Conservation (phyloP, 2,329 filamentous ascomycete genomes). For the Pseudopithomyces maydicus region DNA sequence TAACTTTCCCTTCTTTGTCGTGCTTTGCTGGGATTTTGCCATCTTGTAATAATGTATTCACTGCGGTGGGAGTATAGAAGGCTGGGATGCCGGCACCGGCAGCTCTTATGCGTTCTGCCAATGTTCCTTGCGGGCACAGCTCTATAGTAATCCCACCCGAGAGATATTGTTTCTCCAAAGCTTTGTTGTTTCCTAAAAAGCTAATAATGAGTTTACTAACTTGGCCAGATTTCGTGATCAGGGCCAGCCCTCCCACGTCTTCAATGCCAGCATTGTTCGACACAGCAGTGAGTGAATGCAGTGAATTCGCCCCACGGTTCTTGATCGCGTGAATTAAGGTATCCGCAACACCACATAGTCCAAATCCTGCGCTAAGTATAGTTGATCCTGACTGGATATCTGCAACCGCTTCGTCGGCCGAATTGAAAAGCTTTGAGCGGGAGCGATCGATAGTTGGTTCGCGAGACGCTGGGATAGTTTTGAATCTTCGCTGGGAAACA, state of each 20-base stretch:
- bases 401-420: slow-evolving; percentile 44
- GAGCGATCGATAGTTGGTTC: slow-evolving; percentile 41
- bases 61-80: slow-evolving; percentile 77
- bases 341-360: slow-evolving; percentile 46
- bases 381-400: slow-evolving; percentile 44
- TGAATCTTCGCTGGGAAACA: slow-evolving; percentile 27
- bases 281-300: slow-evolving; percentile 67
- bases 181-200: slow-evolving; percentile 79
- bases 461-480: slow-evolving; percentile 25
- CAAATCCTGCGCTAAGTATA: slow-evolving; percentile 46
- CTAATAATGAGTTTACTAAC: slow-evolving; percentile 75
- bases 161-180: slow-evolving; percentile 74
- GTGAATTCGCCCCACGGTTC: slow-evolving; percentile 33
- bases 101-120: slow-evolving; percentile 73
- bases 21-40: slow-evolving; percentile 70
- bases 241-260: slow-evolving; percentile 67
- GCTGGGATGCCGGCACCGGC: slow-evolving; percentile 79
- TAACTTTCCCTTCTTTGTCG: slow-evolving; percentile 61
- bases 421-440: slow-evolving; percentile 43
- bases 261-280: slow-evolving; percentile 81
- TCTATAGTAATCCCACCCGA: slow-evolving; percentile 75
- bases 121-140: slow-evolving; percentile 75
- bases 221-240: slow-evolving; percentile 71
- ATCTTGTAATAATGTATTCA: slow-evolving; percentile 67
- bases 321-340: slow-evolving; percentile 45